Conservation (phyloP, 768 basidiomycete genomes). For the Phanerodontia chrysosporium region DNA sequence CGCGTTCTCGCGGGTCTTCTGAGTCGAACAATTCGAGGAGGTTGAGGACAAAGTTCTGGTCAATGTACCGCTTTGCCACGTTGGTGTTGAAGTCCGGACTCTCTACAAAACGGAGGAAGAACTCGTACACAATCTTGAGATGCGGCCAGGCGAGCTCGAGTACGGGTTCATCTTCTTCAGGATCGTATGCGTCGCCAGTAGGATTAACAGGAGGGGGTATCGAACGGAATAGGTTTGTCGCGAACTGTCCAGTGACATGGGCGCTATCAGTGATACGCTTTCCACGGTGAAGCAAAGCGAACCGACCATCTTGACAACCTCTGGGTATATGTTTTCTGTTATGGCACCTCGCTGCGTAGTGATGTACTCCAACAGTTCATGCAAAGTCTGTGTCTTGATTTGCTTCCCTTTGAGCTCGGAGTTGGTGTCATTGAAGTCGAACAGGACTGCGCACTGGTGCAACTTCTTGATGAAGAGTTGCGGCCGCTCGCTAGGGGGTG, state of each 20-base stretch:
- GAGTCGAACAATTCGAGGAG: slow-evolving; percentile 97
- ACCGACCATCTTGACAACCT: slow-evolving; percentile 92
- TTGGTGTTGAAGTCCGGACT: slow-evolving; percentile 98
- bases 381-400: slow-evolving; percentile 95
- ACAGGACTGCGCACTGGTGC: slow-evolving; percentile 92
- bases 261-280: neutral
- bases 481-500: slow-evolving; percentile 79
- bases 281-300: slow-evolving; percentile 24
- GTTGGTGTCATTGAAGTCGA: slow-evolving; percentile 98
- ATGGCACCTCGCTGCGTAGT: slow-evolving; percentile 95
- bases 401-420: slow-evolving; percentile 96
- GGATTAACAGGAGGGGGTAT: slow-evolving; percentile 99
- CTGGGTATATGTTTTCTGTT: slow-evolving; percentile 96
- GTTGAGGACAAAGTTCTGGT: slow-evolving; percentile 92
- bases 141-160: slow-evolving; percentile 99
- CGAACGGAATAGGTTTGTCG: slow-evolving; percentile 96
- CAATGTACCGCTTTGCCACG: slow-evolving; percentile 94
- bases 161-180: slow-evolving; percentile 98
- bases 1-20: slow-evolving; percentile 97
- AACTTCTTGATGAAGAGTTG: slow-evolving; percentile 92
- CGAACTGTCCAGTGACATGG: slow-evolving; percentile 60
- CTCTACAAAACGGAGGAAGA: slow-evolving; percentile 98
- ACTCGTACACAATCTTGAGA: slow-evolving; percentile 98
- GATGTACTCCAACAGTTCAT: slow-evolving; percentile 99
- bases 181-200: slow-evolving; percentile 96